Evolutionary conservation across 2,329 filamentous ascomycete species (phyloP).

Genomic region (Pestalotiopsis sp.): DNA sequence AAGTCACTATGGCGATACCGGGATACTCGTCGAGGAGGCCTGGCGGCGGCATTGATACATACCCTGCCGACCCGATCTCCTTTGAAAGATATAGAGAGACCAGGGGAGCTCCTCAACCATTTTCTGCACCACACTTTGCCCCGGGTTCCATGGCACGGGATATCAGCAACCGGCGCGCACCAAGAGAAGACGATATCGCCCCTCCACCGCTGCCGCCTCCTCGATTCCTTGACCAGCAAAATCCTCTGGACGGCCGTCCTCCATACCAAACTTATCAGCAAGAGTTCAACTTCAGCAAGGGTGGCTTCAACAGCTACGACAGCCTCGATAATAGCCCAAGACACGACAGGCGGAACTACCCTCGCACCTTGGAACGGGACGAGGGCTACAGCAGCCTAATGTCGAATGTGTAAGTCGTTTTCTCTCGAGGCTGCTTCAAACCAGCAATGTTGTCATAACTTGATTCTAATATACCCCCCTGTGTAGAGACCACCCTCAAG

Average conservation of each 20-base stretch:
- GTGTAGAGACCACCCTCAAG: conserved; percentile 36
- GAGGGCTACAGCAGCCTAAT: conserved; percentile 34
- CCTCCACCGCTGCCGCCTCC: conserved; percentile 38
- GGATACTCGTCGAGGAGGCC: conserved; percentile 29
- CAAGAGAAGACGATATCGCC: conserved; percentile 29
- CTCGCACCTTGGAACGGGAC: conserved; percentile 25
- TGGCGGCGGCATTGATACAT: conserved; percentile 30
- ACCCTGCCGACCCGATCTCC: conserved; percentile 26
- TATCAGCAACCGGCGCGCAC: conserved; percentile 31
- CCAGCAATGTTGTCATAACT: neutral
- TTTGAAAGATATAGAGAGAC: conserved; percentile 25
- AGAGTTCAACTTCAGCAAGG: neutral
- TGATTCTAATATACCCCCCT: neutral
- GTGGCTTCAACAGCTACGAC: conserved; percentile 21
- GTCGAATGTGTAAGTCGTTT: conserved; percentile 25
- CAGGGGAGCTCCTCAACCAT: conserved; percentile 18
- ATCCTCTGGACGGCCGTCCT: conserved; percentile 14
- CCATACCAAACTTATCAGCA: neutral
- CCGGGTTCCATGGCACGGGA: conserved; percentile 35
- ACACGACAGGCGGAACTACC: conserved; percentile 20
- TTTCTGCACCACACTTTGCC: conserved; percentile 27
- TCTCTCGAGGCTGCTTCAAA: neutral
- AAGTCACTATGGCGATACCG: conserved; percentile 28
- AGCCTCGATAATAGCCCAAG: conserved; percentile 25
- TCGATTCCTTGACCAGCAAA: conserved; percentile 24